These are phyloP conservation scores for Ceratocystis colombiana DNA, from an alignment of 2,329 filamentous ascomycete genomes.

Conservation along the genomic window DNA sequence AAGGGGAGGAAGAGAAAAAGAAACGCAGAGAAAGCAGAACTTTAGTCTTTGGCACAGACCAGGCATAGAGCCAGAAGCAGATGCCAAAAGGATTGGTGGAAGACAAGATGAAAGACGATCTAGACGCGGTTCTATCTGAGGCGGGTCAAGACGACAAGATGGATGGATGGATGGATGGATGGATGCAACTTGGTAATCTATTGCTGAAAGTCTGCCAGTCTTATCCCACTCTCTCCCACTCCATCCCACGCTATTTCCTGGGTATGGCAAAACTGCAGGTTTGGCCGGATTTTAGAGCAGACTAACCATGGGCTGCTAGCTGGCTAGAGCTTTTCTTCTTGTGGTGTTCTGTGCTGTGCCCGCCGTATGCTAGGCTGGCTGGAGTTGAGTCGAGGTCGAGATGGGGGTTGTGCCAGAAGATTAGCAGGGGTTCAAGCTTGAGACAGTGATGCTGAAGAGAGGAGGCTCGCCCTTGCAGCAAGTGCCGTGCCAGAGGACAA, in stretches of 20 bases:
- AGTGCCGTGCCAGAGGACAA: not conserved
- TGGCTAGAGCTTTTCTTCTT: not conserved
- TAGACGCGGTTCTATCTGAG: not conserved
- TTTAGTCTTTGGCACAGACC: slow-evolving; percentile 7
- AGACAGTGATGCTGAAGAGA: not conserved
- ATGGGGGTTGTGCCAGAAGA: not conserved
- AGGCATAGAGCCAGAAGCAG: not conserved
- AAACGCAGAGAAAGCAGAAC: not conserved
- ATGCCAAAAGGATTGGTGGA: not conserved
- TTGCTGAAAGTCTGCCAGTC: too few relatives aligned
- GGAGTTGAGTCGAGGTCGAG: not conserved
- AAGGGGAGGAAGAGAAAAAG: not conserved
- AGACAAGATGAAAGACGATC: not conserved
- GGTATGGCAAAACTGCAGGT: not conserved
- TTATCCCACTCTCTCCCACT: too few relatives aligned
- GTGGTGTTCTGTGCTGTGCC: not conserved
- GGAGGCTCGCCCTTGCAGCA: not conserved
- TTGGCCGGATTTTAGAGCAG: not conserved
- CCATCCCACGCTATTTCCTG: too few relatives aligned
- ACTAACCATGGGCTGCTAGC: not conserved
- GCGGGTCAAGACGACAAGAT: not conserved
- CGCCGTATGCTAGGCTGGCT: too few relatives aligned
- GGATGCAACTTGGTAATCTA: too few relatives aligned
- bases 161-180: not conserved
- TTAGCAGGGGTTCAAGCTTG: slow-evolving; percentile 8